Conservation (phyloP, 345 rosid genomes). For the Cardamine chenopodiifolia region DNA sequence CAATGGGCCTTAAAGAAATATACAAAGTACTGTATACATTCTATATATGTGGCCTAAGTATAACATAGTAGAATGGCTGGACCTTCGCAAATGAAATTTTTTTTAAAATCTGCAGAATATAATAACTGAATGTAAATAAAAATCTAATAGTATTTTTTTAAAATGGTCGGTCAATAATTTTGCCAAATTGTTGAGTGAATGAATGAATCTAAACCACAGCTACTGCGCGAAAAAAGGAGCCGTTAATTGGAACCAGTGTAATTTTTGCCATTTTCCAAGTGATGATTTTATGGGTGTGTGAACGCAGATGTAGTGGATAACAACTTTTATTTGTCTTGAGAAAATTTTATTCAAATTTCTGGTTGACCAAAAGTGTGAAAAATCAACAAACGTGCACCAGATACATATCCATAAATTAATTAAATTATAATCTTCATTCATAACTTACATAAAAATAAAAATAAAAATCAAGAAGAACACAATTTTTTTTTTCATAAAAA, state of each 20-base stretch:
- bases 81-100: background rate
- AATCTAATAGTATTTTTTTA: background rate
- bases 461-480: background rate
- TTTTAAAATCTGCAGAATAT: background rate
- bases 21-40: background rate
- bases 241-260: background rate
- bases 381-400: constrained; percentile 31
- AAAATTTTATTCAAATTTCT: constrained; percentile 3
- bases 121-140: no score
- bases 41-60: background rate
- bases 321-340: constrained; percentile 2
- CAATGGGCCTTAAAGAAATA: background rate
- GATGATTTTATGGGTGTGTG: background rate
- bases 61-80: background rate
- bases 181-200: no score
- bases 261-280: background rate
- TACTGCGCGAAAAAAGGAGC: no score
- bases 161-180: background rate
- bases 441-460: constrained; percentile 22
- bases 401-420: constrained; percentile 37
- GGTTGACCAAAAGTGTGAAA: constrained; percentile 33
- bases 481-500: no score
- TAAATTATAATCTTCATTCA: constrained; percentile 29
- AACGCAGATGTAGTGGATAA: constrained; percentile 13
- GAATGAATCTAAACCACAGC: no score